A percentile compares a stretch with the other conserved stretches of the same genome.
Conservation (phyloP, 1,139 yeast species). For the Zygosaccharomyces sapae region DNA sequence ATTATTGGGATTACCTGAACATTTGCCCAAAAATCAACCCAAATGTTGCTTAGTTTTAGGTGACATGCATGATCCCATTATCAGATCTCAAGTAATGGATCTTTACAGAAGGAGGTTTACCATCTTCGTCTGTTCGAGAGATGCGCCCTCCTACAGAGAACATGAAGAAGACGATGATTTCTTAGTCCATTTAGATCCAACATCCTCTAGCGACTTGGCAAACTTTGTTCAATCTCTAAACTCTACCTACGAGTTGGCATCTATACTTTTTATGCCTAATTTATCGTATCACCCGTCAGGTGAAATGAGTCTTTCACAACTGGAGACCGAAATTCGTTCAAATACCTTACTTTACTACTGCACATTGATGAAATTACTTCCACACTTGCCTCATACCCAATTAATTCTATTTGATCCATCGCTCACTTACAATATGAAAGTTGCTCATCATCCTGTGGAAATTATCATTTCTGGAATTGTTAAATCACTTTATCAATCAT, state of each 20-base stretch:
- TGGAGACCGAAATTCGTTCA: conserved; percentile 23
- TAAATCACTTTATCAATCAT: conserved; percentile 21
- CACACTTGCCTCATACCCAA: conserved; percentile 25
- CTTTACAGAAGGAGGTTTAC: conserved; percentile 34
- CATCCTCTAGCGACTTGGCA: conserved; percentile 23
- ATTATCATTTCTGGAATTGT: conserved; percentile 29
- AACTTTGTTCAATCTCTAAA: conserved; percentile 20
- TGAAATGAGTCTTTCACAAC: conserved; percentile 20
- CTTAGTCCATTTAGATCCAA: conserved; percentile 29
- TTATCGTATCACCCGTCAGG: conserved; percentile 33
- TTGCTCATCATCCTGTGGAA: conserved; percentile 30
- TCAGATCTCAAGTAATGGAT: conserved; percentile 36
- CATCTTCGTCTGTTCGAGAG: conserved; percentile 33
- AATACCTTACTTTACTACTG: conserved; percentile 25
- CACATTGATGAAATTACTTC: conserved; percentile 24
- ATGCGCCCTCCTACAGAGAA: conserved; percentile 21
- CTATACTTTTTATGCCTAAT: conserved; percentile 34
- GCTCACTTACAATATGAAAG: conserved; percentile 26
- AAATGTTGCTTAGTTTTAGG: conserved; percentile 32
- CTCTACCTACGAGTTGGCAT: conserved; percentile 17
- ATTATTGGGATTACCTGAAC: conserved; percentile 18
- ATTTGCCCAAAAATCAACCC: conserved; percentile 22
- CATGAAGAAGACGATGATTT: conserved; percentile 33
- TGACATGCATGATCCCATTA: conserved; percentile 36
- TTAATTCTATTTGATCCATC: conserved; percentile 32